A percentile compares a stretch with the other conserved stretches of the same genome.
Evolutionary conservation across 1,284 basidiomycete species (phyloP).

Genomic region (Leccinum huronense): DNA sequence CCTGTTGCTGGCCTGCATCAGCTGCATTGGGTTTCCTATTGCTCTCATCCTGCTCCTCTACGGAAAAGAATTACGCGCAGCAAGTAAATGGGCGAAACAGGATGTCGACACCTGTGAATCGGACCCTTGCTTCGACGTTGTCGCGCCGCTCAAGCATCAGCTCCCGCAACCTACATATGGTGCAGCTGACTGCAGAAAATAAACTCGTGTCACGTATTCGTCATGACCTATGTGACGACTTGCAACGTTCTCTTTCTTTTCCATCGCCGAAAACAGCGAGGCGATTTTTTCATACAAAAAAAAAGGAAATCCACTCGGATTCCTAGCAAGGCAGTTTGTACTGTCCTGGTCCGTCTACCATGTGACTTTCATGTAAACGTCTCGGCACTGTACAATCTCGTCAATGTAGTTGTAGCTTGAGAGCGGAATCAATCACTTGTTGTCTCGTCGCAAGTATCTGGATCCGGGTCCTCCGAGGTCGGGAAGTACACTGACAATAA

Average conservation of each 20-base stretch:
- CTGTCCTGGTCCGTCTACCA: not conserved
- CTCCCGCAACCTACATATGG: constrained; percentile 20
- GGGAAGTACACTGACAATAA: not conserved
- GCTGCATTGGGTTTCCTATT: constrained; percentile 27
- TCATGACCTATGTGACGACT: constrained; percentile 8
- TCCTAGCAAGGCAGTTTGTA: not conserved
- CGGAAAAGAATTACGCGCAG: constrained; percentile 22
- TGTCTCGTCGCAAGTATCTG: not conserved
- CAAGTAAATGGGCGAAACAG: constrained; percentile 29
- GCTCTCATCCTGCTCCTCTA: constrained; percentile 22
- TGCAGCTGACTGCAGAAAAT: constrained; percentile 11
- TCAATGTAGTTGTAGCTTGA: not conserved
- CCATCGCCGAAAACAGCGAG: not conserved
- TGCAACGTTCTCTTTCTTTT: constrained; percentile 1
- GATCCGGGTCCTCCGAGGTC: not conserved
- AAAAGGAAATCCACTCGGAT: not conserved
- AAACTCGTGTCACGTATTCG: not conserved
- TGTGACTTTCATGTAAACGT: not conserved
- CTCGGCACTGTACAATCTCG: not conserved
- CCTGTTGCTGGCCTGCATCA: constrained; percentile 27
- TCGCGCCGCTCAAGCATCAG: constrained; percentile 16
- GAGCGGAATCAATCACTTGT: not conserved
- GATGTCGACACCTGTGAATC: constrained; percentile 11
- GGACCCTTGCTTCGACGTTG: constrained; percentile 1
- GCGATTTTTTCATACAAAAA: not conserved